Percentiles rank a stretch among this genome's conserved stretches.
These are phyloP conservation scores for Acanthochlamys bracteata DNA, from an alignment of 106 monocot species.

Conservation along the genomic window DNA sequence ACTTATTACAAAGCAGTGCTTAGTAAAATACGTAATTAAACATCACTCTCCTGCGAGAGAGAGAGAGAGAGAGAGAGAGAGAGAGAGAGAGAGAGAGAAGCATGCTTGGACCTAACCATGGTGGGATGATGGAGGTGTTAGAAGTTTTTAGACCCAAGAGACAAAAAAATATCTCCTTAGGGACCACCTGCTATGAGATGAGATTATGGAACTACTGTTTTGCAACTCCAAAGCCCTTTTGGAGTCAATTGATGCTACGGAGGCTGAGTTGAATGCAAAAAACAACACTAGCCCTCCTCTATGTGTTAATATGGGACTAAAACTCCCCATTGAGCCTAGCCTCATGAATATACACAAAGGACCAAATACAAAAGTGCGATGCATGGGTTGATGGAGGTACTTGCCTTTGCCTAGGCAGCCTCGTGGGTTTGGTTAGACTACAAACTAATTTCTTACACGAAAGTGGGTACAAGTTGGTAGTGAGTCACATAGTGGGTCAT, in stretches of 20 bases:
- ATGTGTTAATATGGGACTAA: conserved; percentile 3
- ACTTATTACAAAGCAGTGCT: conserved; percentile 32
- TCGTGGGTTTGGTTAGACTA: conserved; percentile 17
- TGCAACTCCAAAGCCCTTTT: conserved; percentile 30
- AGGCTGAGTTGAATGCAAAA: conserved; percentile 27
- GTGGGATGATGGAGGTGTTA: conserved; percentile 2
- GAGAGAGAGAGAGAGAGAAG: conserved; percentile 3
- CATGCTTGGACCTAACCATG: conserved; percentile 38
- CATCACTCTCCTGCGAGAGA: conserved; percentile 12
- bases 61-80: conserved; percentile 9
- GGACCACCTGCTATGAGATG: conserved; percentile 4
- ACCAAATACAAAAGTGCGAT: conserved; percentile 15
- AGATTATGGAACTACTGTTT: background rate
- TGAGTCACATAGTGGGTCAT: background rate
- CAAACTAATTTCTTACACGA: conserved; percentile 4
- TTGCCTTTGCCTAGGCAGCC: conserved; percentile 15
- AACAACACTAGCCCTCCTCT: conserved; percentile 30
- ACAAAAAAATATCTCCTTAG: conserved; percentile 33
- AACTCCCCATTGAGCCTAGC: conserved; percentile 26
- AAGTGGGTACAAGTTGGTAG: conserved; percentile 13
- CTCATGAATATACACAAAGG: conserved; percentile 19
- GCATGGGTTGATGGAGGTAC: conserved; percentile 10
- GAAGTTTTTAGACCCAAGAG: conserved; percentile 24
- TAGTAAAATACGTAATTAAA: conserved; percentile 24
- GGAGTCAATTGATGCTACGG: conserved; percentile 7